Conservation (phyloP, 257 asterid species). For the Paulownia fortunei region DNA sequence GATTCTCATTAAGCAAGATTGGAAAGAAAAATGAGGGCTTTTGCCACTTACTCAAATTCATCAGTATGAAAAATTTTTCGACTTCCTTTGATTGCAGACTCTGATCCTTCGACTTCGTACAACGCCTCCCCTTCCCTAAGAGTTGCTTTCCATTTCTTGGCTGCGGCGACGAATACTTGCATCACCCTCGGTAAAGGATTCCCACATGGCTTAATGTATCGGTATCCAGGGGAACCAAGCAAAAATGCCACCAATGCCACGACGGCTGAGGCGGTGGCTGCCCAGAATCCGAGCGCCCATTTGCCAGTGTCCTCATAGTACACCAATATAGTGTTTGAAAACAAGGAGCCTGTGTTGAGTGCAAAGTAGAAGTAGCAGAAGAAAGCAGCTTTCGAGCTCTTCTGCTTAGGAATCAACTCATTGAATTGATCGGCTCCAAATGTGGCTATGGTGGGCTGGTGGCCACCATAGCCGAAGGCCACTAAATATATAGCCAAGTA, state of each 20-base stretch:
- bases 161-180: conserved; percentile 68
- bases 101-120: conserved; percentile 59
- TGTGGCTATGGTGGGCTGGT: conserved; percentile 84
- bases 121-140: conserved; percentile 34
- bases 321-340: conserved; percentile 73
- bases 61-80: conserved; percentile 66
- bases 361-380: conserved; percentile 80
- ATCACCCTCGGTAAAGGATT: conserved; percentile 68
- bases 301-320: conserved; percentile 72
- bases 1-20: no score
- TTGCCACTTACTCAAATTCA: conserved; percentile 51
- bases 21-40: background rate
- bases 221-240: conserved; percentile 55
- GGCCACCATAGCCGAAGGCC: conserved; percentile 86
- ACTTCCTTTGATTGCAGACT: conserved; percentile 61
- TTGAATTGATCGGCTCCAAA: conserved; percentile 83
- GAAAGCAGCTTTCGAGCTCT: conserved; percentile 46
- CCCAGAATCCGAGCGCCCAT: conserved; percentile 80
- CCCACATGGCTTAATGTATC: conserved; percentile 59
- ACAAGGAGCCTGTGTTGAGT: conserved; percentile 68
- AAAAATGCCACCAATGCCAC: conserved; percentile 47
- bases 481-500: conserved; percentile 72
- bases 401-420: conserved; percentile 41
- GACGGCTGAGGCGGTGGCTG: conserved; percentile 58
- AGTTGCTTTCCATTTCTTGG: conserved; percentile 38